These are phyloP conservation scores for Penstemon barbatus DNA, from an alignment of 257 asterid genomes.

Conservation along the genomic window DNA sequence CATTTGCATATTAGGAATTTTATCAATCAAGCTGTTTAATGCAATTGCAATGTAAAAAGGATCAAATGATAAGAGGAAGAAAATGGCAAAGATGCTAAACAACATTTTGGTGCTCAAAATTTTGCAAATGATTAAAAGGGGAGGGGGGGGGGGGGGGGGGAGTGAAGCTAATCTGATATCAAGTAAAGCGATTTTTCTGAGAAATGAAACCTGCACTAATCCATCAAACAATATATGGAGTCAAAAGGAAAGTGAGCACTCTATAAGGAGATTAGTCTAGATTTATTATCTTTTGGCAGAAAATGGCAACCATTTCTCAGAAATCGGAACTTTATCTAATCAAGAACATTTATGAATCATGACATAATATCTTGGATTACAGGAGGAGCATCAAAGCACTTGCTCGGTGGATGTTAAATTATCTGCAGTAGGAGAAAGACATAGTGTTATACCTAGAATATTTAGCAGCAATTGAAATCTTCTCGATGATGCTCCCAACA, in stretches of 20 bases:
- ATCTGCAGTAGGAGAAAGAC: not conserved
- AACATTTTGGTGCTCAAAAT: not conserved
- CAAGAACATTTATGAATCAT: not conserved
- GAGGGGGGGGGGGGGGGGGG: not conserved
- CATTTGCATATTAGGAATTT: slow-evolving; percentile 12
- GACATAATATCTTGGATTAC: not conserved
- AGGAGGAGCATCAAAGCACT: slow-evolving; percentile 2
- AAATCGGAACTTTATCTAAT: not conserved
- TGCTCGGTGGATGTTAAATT: not conserved
- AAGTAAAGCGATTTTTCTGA: not conserved
- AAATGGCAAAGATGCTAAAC: not conserved
- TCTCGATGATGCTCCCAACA: slow-evolving; percentile 80
- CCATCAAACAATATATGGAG: not conserved
- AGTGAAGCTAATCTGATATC: not conserved
- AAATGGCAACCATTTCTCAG: not conserved
- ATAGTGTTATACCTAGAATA: slow-evolving; percentile 67
- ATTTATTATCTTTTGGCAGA: not conserved
- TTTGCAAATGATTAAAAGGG: not conserved
- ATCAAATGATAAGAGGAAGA: not conserved
- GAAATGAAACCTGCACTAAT: not conserved
- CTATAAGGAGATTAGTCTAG: no score
- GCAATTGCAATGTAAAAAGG: not conserved
- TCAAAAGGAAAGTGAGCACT: no score
- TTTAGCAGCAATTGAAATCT: slow-evolving; percentile 79
- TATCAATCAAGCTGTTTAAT: not conserved